A percentile compares a stretch with the other conserved stretches of the same genome.
phyloP scores from a whole-genome alignment of 164 flowering plant genomes.

The Malania oleifera region DNA sequence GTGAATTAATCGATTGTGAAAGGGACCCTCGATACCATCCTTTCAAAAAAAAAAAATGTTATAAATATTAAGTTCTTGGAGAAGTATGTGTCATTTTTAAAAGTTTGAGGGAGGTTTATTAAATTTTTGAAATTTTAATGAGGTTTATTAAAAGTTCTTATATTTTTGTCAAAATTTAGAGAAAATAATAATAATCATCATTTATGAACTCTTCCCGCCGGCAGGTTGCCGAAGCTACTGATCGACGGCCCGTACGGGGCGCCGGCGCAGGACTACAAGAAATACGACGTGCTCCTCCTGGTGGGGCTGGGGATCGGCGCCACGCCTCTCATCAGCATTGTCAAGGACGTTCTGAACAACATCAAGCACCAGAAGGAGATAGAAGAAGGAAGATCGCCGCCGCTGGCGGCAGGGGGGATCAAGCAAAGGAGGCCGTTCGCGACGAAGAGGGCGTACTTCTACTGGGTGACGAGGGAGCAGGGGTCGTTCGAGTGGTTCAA shows the following conservation, averaged over 20 bases:
- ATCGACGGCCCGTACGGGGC: conserved; percentile 75
- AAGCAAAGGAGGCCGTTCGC: conserved; percentile 19
- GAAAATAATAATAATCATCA: no score
- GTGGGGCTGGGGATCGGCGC: conserved; percentile 61
- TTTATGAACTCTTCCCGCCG: no score
- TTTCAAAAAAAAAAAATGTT: no score
- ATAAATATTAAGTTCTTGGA: no score
- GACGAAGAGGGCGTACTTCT: conserved; percentile 51
- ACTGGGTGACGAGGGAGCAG: conserved; percentile 69
- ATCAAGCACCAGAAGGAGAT: conserved; percentile 27
- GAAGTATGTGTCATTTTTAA: no score
- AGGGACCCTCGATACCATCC: no score
- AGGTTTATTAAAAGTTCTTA: no score
- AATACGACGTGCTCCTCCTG: conserved; percentile 55
- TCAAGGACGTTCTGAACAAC: conserved; percentile 49
- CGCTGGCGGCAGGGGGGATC: background rate
- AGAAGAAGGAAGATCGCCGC: conserved; percentile 23
- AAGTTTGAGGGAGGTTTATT: no score
- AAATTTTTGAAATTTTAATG: no score
- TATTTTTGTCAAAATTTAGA: no score
- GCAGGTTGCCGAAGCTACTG: conserved; percentile 45
- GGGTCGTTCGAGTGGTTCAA: conserved; percentile 74
- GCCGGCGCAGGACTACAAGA: conserved; percentile 64
- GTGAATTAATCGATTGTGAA: no score
- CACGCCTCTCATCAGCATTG: conserved; percentile 50